Base-by-base conservation (phyloP, 306 rosid genomes). In the Cucumis hystrix region DNA sequence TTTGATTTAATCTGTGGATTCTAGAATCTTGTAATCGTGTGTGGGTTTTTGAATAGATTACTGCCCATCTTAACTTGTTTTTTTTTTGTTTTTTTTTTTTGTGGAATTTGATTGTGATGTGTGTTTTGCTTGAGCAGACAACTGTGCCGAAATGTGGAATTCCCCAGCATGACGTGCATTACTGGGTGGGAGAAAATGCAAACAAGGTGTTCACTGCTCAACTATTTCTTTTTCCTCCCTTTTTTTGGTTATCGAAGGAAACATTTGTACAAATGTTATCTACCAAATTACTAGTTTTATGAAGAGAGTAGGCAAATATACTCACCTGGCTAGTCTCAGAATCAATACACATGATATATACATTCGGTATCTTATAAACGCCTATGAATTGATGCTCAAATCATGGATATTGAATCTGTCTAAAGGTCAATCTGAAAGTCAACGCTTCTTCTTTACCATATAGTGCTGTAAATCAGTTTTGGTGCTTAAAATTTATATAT, bases 101-200 rank as follows among this genome's bases (percentile, higher is more conserved):
- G 10, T 30, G 43, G 47, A 74, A 74, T 79, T 77, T 77, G 20
- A 68, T 66, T 63, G 39, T 80, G 74, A 68, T 86, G 83, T 81
- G 81, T 87, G 28, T 86, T 55, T 80, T 55, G 72, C 41, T 17
- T 81, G 76, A 81, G 81, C 93, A 94, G 98, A 87, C 97, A 8
- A 70, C 85, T 80, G 77, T 86, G 74, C 93, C 89, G 8, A 90
- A 88, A 82, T 82, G 12, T 77, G 91, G 92, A 57, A 77, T 87
- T 80, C 91, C 95, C 71, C 91, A 81, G 78, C 92, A 92, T 78
- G 96, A 94, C 75, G 82, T 91, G 67, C 98, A 94, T 81, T 94
- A 87, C 84, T 94, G 97, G 97, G 83, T 89, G 43, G 97, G 97
- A 88, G 87, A 85, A 21, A 16, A 56, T 6, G 33, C 60, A 64